Conservation (phyloP, 2,329 filamentous ascomycete species). For the Trichoderma guizhouense region DNA sequence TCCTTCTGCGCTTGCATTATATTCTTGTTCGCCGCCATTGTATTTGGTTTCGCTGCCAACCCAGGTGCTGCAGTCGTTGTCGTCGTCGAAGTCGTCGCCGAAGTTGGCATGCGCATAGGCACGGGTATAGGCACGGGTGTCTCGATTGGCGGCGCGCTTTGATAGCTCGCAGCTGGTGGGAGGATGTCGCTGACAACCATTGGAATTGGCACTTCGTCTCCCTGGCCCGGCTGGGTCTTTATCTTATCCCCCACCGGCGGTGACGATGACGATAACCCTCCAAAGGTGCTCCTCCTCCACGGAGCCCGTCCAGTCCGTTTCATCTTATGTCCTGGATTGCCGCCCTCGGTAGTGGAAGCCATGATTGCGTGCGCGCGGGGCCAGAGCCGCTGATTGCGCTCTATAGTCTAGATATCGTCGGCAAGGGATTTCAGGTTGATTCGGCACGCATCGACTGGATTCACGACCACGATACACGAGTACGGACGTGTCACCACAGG, state of each 20-base stretch:
- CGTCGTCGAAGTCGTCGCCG: background rate
- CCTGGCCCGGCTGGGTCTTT: background rate
- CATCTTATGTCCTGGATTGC: constrained; percentile 7
- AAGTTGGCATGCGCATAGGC: background rate
- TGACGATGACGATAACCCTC: background rate
- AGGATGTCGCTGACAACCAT: constrained; percentile 28
- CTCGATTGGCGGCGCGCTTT: background rate
- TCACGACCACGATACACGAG: background rate
- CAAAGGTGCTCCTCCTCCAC: background rate
- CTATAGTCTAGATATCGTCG: background rate
- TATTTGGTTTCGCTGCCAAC: background rate
- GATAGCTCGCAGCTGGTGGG: background rate
- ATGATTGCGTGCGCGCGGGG: background rate
- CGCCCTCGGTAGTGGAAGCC: background rate
- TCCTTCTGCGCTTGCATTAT: constrained; percentile 30
- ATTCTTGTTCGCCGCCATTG: constrained; percentile 12
- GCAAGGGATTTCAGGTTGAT: background rate
- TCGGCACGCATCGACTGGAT: background rate
- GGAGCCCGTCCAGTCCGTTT: constrained; percentile 17
- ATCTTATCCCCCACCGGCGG: background rate
- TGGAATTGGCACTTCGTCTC: background rate
- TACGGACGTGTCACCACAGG: background rate
- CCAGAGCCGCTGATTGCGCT: background rate
- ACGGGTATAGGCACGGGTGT: background rate
- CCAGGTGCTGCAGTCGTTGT: background rate